Evolutionary conservation across 345 rosid genomes (phyloP).

Genomic region (Gynandropsis gynandra): DNA sequence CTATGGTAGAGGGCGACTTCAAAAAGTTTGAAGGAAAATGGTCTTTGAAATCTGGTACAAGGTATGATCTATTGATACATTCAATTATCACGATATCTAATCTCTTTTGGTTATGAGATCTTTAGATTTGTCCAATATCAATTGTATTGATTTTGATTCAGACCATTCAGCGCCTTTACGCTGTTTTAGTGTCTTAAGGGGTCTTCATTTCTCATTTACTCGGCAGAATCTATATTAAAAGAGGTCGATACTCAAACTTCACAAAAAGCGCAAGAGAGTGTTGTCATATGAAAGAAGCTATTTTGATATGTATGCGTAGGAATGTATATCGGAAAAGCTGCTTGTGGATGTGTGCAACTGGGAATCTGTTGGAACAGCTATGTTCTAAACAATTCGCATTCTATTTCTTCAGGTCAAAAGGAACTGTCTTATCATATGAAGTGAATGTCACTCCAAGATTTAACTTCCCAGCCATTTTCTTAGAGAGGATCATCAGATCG

Average conservation of each 20-base stretch:
- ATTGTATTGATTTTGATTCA: too few species aligned
- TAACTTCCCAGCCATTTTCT: constrained; percentile 86
- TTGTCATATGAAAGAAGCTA: background rate
- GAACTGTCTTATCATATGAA: constrained; percentile 66
- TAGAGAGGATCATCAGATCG: constrained; percentile 88
- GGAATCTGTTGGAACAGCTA: background rate
- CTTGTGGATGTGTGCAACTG: constrained; percentile 1
- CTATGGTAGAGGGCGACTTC: constrained; percentile 97
- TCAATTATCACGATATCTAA: background rate
- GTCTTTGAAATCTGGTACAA: constrained; percentile 63
- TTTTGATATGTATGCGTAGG: too few species aligned
- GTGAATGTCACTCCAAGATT: constrained; percentile 85
- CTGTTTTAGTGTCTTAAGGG: too few species aligned
- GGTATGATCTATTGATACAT: constrained; percentile 35
- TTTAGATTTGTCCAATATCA: background rate
- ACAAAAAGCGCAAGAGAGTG: too few species aligned
- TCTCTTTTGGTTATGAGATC: background rate
- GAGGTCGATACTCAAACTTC: too few species aligned
- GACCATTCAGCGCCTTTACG: background rate
- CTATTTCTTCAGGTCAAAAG: constrained; percentile 42
- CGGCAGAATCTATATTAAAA: too few species aligned
- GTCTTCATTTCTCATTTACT: too few species aligned
- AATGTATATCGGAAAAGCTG: too few species aligned
- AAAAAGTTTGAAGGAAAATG: constrained; percentile 97
- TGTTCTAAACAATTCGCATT: constrained; percentile 4